Evolutionary conservation across 2,329 filamentous ascomycete species (phyloP).

Genomic region (Aureobasidium namibiae): DNA sequence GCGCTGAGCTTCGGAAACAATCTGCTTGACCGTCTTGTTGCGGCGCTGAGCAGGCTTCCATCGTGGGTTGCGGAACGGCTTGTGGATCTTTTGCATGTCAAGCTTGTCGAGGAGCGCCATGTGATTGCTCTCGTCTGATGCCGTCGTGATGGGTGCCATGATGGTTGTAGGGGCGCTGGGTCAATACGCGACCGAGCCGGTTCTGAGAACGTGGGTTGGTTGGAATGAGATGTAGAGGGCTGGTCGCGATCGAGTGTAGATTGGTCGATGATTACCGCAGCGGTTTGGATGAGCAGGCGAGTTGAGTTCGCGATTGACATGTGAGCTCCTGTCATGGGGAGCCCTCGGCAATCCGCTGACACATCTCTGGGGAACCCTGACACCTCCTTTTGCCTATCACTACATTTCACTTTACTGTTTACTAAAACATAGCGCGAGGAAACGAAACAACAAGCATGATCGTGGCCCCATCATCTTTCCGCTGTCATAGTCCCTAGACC

Average conservation of each 20-base stretch:
- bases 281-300: background rate
- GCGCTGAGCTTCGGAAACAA: slow-evolving; percentile 78
- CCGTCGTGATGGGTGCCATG: slow-evolving; percentile 56
- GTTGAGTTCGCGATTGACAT: background rate
- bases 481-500: no score
- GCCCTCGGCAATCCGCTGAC: background rate
- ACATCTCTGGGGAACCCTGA: background rate
- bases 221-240: background rate
- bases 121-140: slow-evolving; percentile 69
- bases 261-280: background rate
- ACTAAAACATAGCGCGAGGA: no score
- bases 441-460: no score
- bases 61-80: slow-evolving; percentile 79
- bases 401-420: background rate
- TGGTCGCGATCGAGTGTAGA: background rate
- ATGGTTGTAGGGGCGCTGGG: background rate
- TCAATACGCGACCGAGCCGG: background rate
- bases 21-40: slow-evolving; percentile 98
- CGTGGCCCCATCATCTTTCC: no score
- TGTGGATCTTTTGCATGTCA: slow-evolving; percentile 78
- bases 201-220: background rate
- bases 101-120: slow-evolving; percentile 81
- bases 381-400: background rate
- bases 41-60: slow-evolving; percentile 93
- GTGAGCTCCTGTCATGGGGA: background rate